These are phyloP conservation scores for Phyllosticta capitalensis DNA, from an alignment of 2,329 filamentous ascomycete species.

Conservation along the genomic window DNA sequence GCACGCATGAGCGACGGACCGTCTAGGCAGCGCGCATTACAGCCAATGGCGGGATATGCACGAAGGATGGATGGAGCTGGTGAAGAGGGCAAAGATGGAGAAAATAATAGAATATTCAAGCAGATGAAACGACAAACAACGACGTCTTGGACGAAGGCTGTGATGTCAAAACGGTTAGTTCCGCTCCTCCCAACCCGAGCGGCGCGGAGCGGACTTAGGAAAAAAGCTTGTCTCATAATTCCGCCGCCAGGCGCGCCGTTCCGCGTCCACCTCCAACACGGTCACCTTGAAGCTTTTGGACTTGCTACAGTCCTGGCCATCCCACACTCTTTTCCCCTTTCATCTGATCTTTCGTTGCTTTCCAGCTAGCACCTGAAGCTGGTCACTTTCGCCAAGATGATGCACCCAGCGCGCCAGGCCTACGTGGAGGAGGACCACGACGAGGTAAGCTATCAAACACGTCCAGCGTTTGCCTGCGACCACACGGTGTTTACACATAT, in stretches of 20 bases:
- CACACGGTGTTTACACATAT: conserved; percentile 19
- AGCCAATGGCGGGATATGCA: background rate
- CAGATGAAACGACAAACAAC: background rate
- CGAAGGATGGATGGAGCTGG: background rate
- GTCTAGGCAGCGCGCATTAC: conserved; percentile 6
- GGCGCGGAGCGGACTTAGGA: background rate
- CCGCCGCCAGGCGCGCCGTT: background rate
- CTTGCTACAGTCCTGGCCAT: background rate
- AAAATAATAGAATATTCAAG: background rate
- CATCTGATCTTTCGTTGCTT: background rate
- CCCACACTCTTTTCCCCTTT: background rate
- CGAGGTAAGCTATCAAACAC: conserved; percentile 46
- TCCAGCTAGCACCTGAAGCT: background rate
- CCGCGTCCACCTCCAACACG: background rate
- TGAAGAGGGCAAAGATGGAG: background rate
- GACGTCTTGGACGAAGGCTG: background rate
- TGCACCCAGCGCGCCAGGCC: conserved; percentile 85
- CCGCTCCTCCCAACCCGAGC: background rate
- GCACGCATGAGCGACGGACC: conserved; percentile 9
- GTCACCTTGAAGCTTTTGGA: background rate
- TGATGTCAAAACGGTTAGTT: background rate
- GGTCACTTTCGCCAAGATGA: conserved; percentile 25
- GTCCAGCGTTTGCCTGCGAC: conserved; percentile 14
- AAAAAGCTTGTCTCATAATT: background rate
- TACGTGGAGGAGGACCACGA: conserved; percentile 79